A percentile compares a stretch with the other conserved stretches of the same genome.
Evolutionary conservation across 768 basidiomycete species (phyloP).

Genomic region (Termitomyces heimii): DNA sequence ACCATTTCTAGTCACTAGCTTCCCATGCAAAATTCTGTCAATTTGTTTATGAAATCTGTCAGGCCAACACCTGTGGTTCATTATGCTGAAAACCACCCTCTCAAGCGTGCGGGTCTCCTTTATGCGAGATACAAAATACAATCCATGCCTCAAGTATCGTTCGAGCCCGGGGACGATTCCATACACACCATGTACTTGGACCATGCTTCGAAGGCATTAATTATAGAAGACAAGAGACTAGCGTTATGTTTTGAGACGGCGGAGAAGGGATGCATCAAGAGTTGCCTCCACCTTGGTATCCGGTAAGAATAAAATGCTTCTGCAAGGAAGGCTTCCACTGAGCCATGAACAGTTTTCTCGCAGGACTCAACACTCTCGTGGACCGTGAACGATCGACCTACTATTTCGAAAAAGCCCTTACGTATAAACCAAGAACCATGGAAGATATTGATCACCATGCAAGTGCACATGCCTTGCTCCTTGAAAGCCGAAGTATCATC

Average conservation of each 20-base stretch:
- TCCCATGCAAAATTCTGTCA: not conserved
- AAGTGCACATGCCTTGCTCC: constrained; percentile 1
- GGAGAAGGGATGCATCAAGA: not conserved
- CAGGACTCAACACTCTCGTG: not conserved
- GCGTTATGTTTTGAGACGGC: not conserved
- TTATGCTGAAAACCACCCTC: not conserved
- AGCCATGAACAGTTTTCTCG: not conserved
- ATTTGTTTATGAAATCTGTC: not conserved
- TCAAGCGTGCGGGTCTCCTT: not conserved
- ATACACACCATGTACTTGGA: not conserved
- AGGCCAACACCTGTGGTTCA: not conserved
- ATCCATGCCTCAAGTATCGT: not conserved
- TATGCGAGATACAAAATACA: not conserved
- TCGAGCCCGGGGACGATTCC: not conserved
- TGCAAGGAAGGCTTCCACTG: not conserved
- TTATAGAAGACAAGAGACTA: not conserved
- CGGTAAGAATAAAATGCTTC: not conserved
- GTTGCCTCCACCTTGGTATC: not conserved
- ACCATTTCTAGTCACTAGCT: not conserved
- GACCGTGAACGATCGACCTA: not conserved
- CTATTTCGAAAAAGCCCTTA: not conserved
- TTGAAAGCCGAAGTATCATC: not conserved
- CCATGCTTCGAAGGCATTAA: not conserved
- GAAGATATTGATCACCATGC: not conserved
- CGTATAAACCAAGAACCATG: not conserved